phyloP scores from a whole-genome alignment of 1,139 yeast species.

The Eremothecium gossypii region DNA sequence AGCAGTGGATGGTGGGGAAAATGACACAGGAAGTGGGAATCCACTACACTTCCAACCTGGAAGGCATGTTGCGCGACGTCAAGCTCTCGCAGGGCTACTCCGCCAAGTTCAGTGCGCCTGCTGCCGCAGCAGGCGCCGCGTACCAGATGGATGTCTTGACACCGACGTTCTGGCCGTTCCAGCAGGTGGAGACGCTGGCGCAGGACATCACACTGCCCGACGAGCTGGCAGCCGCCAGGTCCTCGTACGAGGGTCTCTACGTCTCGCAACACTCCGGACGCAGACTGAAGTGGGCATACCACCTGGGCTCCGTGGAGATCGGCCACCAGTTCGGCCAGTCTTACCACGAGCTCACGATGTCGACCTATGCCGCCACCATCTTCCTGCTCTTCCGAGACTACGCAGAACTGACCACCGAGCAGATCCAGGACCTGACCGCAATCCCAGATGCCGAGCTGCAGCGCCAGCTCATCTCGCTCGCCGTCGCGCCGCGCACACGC shows the following conservation, averaged over 20 bases:
- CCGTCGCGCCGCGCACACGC: constrained; percentile 76
- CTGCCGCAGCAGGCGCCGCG: constrained; percentile 11
- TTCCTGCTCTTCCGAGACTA: constrained; percentile 58
- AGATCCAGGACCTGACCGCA: constrained; percentile 56
- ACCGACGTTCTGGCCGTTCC: constrained; percentile 30
- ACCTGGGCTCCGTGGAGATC: constrained; percentile 74
- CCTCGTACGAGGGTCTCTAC: constrained; percentile 42
- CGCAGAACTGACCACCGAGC: constrained; percentile 46
- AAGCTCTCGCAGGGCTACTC: constrained; percentile 50
- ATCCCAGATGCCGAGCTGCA: constrained; percentile 66
- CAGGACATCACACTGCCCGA: constrained; percentile 44
- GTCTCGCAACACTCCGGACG: constrained; percentile 62
- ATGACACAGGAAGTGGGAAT: constrained; percentile 74
- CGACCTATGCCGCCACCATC: constrained; percentile 71
- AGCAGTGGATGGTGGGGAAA: constrained; percentile 59
- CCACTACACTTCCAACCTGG: constrained; percentile 68
- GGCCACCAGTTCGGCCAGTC: constrained; percentile 55
- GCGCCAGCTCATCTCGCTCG: constrained; percentile 74
- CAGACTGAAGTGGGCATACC: constrained; percentile 73
- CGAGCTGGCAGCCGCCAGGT: constrained; percentile 35
- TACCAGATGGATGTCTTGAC: constrained; percentile 45
- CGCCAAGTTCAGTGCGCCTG: constrained; percentile 11
- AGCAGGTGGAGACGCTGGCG: constrained; percentile 14
- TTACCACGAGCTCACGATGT: constrained; percentile 72
- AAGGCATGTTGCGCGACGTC: constrained; percentile 85